Evolutionary conservation across 306 rosid genomes (phyloP).

Genomic region (Begonia peltatifolia): DNA sequence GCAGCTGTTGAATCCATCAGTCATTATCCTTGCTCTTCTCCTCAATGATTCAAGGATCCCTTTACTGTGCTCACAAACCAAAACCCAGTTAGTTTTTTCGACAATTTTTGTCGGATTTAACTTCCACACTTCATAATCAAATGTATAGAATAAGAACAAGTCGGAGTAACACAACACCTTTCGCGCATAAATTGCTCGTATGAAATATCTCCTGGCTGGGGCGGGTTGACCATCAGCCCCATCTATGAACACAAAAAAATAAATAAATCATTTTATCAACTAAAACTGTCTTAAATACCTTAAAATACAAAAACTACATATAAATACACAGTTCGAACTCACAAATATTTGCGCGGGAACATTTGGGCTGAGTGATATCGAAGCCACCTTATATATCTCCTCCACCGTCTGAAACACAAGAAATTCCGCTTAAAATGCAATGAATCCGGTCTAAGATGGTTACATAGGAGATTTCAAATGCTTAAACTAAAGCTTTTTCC

Average conservation of each 20-base stretch:
- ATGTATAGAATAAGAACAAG: too few species aligned
- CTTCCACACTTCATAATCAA: too few species aligned
- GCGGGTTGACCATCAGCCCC: conserved; percentile 95
- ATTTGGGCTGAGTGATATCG: conserved; percentile 86
- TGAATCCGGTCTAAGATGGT: too few species aligned
- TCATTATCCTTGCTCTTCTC: conserved; percentile 90
- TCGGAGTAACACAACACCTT: conserved; percentile 33
- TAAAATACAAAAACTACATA: conserved; percentile 1
- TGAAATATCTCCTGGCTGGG: conserved; percentile 91
- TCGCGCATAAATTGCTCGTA: conserved; percentile 69
- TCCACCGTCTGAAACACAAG: conserved; percentile 71
- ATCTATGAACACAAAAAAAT: conserved; percentile 45
- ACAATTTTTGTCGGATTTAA: background rate
- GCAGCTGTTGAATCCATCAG: conserved; percentile 98
- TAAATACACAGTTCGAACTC: conserved; percentile 22
- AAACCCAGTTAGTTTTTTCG: conserved; percentile 11
- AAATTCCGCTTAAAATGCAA: background rate
- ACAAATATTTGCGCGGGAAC: conserved; percentile 99
- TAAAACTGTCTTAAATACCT: background rate
- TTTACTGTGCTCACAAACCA: conserved; percentile 39
- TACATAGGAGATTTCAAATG: too few species aligned
- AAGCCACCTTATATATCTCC: conserved; percentile 87
- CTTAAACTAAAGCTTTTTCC: too few species aligned
- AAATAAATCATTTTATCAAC: conserved; percentile 9
- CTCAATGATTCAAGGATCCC: conserved; percentile 85